Conservation (phyloP, 495 filamentous ascomycete genomes). For the Cladorrhinum samala region DNA sequence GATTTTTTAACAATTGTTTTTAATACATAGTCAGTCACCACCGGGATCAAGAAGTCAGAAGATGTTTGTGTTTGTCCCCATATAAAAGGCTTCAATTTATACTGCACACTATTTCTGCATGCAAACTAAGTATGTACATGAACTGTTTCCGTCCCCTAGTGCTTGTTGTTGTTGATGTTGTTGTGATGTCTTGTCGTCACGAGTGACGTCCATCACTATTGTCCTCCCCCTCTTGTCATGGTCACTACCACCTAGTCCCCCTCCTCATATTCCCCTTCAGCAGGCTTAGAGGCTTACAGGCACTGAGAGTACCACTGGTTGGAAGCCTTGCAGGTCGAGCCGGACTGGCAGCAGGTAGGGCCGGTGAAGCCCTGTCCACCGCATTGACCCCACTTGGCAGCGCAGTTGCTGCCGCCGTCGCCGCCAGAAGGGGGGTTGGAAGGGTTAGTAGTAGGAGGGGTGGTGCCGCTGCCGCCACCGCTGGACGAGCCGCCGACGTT, state of each 20-base stretch:
- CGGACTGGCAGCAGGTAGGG: slow-evolving; percentile 13
- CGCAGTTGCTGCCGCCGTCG: slow-evolving; percentile 6
- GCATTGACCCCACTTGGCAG: slow-evolving; percentile 41
- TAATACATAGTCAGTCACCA: too few species aligned
- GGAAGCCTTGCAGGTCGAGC: slow-evolving; percentile 3
- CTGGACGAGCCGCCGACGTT: slow-evolving; percentile 31
- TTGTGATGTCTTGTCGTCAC: too few species aligned
- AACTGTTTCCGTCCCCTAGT: background rate
- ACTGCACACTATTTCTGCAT: too few species aligned
- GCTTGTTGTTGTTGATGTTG: too few species aligned
- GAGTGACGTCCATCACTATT: too few species aligned
- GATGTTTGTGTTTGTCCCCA: too few species aligned
- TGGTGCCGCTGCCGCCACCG: slow-evolving; percentile 8
- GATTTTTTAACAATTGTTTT: too few species aligned
- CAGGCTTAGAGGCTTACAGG: too few species aligned
- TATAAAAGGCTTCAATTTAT: background rate
- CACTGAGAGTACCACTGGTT: slow-evolving; percentile 16
- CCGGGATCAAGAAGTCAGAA: too few species aligned
- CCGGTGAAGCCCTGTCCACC: slow-evolving; percentile 9
- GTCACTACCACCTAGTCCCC: too few species aligned
- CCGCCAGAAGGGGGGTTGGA: slow-evolving; percentile 11
- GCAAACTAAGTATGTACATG: slow-evolving; percentile 10
- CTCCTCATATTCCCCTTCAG: too few species aligned
- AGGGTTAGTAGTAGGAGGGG: background rate
- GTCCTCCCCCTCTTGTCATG: too few species aligned